Conservation (phyloP, 1,284 basidiomycete species). For the Tilletia walkeri region DNA sequence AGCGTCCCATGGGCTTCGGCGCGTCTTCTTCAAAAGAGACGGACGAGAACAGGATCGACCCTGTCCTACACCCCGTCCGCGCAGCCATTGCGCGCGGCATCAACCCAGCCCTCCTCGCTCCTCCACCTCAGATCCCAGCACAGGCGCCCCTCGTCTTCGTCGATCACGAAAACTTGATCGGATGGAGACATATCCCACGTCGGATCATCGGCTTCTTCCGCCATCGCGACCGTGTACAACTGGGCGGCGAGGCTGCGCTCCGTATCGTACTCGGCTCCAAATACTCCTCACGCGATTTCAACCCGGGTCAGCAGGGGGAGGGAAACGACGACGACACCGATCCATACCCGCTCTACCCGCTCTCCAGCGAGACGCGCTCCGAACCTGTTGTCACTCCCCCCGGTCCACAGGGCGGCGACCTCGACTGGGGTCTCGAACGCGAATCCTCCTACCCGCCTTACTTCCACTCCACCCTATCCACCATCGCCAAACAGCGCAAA, state of each 20-base stretch:
- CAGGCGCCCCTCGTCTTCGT: slow-evolving; percentile 82
- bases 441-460: slow-evolving; percentile 73
- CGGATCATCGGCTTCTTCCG: slow-evolving; percentile 94
- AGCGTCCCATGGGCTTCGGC: not conserved
- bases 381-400: slow-evolving; percentile 18
- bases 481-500: slow-evolving; percentile 69
- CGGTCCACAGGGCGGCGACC: slow-evolving; percentile 60
- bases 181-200: slow-evolving; percentile 78
- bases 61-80: slow-evolving; percentile 6
- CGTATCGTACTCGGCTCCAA: slow-evolving; percentile 65
- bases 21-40: slow-evolving; percentile 25
- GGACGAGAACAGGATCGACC: slow-evolving; percentile 23
- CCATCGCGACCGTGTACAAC: slow-evolving; percentile 72
- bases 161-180: slow-evolving; percentile 81
- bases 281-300: slow-evolving; percentile 64
- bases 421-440: slow-evolving; percentile 70
- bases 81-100: slow-evolving; percentile 33
- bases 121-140: slow-evolving; percentile 68
- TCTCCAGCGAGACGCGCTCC: slow-evolving; percentile 15
- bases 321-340: not conserved
- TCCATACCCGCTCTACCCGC: slow-evolving; percentile 2
- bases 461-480: slow-evolving; percentile 64
- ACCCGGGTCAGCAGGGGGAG: not conserved
- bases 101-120: slow-evolving; percentile 51
- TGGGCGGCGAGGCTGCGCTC: slow-evolving; percentile 79